These are phyloP conservation scores for Pseudoperonospora humuli DNA, from an alignment of 352 stramenopile genomes.

Conservation along the genomic window DNA sequence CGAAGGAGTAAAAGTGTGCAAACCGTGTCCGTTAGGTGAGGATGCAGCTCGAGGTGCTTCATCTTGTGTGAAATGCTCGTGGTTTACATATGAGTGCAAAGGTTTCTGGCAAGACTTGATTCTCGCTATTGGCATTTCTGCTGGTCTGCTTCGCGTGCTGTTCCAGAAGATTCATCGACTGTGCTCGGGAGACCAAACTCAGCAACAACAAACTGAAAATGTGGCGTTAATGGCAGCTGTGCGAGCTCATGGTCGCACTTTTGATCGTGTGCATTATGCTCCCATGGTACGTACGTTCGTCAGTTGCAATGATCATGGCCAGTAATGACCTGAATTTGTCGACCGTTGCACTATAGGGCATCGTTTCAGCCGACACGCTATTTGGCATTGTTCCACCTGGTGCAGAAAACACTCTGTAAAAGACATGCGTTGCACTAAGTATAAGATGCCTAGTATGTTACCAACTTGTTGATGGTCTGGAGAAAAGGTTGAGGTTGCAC, in stretches of 20 bases:
- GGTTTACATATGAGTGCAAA: conserved; percentile 40
- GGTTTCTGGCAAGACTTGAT: conserved; percentile 54
- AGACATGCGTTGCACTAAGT: no score
- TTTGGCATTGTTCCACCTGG: conserved; percentile 1
- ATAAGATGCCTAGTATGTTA: no score
- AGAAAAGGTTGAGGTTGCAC: no score
- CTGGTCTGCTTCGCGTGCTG: conserved; percentile 11
- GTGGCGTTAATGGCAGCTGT: conserved; percentile 40
- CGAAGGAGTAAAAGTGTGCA: conserved; percentile 33
- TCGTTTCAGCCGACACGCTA: conserved; percentile 28
- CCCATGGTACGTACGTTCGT: conserved; percentile 37
- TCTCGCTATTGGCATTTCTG: conserved; percentile 16
- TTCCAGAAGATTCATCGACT: conserved; percentile 27
- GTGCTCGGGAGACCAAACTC: conserved; percentile 20
- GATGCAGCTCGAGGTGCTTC: conserved; percentile 29
- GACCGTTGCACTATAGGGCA: conserved; percentile 15
- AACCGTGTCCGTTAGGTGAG: conserved; percentile 26
- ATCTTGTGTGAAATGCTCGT: conserved; percentile 38
- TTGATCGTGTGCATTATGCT: conserved; percentile 23
- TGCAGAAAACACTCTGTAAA: not conserved
- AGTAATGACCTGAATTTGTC: conserved; percentile 3
- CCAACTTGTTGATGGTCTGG: no score
- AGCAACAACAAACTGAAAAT: conserved; percentile 33
- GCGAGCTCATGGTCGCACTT: conserved; percentile 40
- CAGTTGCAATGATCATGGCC: not conserved